These are phyloP conservation scores for Phaffia rhodozyma DNA, from an alignment of 1,284 basidiomycete genomes.

Conservation along the genomic window DNA sequence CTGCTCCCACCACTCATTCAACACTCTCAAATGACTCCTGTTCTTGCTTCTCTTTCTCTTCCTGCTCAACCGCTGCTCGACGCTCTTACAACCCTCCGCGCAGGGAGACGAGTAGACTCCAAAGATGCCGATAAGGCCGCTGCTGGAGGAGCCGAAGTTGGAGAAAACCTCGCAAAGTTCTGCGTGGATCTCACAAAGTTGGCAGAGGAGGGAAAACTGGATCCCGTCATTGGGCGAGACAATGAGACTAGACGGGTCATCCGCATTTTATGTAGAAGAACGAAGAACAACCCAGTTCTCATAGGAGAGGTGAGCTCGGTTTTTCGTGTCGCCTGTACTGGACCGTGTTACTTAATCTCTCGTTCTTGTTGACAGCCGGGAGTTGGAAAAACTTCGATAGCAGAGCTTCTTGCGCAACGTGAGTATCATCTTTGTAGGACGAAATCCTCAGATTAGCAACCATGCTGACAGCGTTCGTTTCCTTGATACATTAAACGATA, in stretches of 20 bases:
- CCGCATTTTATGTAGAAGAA: slow-evolving; percentile 61
- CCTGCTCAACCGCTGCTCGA: slow-evolving; percentile 11
- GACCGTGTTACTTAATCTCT: slow-evolving; percentile 21
- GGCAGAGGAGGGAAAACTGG: slow-evolving; percentile 42
- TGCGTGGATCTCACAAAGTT: slow-evolving; percentile 34
- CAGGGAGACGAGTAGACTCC: slow-evolving; percentile 36
- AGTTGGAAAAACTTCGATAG: slow-evolving; percentile 87
- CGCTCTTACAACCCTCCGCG: slow-evolving; percentile 22
- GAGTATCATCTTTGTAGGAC: slow-evolving; percentile 76
- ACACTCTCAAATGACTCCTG: slow-evolving; percentile 11
- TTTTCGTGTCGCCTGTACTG: background rate
- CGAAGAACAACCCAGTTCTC: slow-evolving; percentile 46
- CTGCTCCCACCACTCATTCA: slow-evolving; percentile 15
- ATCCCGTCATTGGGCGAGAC: slow-evolving; percentile 47
- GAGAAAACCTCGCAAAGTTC: slow-evolving; percentile 25
- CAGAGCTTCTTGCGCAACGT: slow-evolving; percentile 89
- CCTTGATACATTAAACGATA: background rate
- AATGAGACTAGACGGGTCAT: slow-evolving; percentile 45
- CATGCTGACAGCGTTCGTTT: background rate
- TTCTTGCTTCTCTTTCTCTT: slow-evolving; percentile 11
- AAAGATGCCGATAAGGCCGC: slow-evolving; percentile 32
- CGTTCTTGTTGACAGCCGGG: slow-evolving; percentile 87
- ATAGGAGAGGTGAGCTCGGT: slow-evolving; percentile 40
- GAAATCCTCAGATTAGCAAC: background rate
- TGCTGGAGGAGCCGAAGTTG: slow-evolving; percentile 15